These are phyloP conservation scores for Holtermannia corniformis DNA, from an alignment of 768 basidiomycete species.

Conservation along the genomic window DNA sequence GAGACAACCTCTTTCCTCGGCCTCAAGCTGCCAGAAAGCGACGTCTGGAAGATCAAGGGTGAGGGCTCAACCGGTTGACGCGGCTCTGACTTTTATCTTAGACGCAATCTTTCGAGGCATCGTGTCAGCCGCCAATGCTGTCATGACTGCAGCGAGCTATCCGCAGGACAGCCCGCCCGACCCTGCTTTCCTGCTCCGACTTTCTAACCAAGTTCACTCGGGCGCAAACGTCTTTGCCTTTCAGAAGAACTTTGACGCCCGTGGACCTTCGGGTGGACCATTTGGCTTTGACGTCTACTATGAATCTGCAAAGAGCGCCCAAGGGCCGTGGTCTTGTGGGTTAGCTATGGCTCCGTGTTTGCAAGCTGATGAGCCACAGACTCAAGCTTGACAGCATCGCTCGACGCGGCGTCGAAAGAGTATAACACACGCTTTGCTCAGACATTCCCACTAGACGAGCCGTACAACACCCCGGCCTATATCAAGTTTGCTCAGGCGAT, in stretches of 20 bases:
- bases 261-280: constrained; percentile 19
- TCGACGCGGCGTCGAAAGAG: constrained; percentile 54
- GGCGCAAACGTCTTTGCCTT: constrained; percentile 75
- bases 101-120: constrained; percentile 59
- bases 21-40: constrained; percentile 52
- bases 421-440: constrained; percentile 61
- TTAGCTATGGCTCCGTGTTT: not conserved
- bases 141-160: constrained; percentile 48
- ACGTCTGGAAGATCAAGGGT: constrained; percentile 83
- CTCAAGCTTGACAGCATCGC: constrained; percentile 55
- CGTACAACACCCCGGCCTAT: constrained; percentile 48
- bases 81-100: constrained; percentile 36
- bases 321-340: not conserved
- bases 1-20: constrained; percentile 67
- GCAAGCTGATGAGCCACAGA: constrained; percentile 46
- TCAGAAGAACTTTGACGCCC: constrained; percentile 74
- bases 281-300: constrained; percentile 87
- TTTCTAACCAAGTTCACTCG: constrained; percentile 63
- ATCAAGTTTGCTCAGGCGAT: constrained; percentile 73
- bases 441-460: constrained; percentile 58
- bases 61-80: constrained; percentile 3
- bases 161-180: constrained; percentile 50
- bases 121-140: constrained; percentile 50
- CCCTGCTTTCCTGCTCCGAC: constrained; percentile 65
- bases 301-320: constrained; percentile 55